A percentile compares a stretch with the other conserved stretches of the same genome.
Evolutionary conservation across 2,329 filamentous ascomycete genomes (phyloP).

Genomic region (Kalaharituber pfeilii): DNA sequence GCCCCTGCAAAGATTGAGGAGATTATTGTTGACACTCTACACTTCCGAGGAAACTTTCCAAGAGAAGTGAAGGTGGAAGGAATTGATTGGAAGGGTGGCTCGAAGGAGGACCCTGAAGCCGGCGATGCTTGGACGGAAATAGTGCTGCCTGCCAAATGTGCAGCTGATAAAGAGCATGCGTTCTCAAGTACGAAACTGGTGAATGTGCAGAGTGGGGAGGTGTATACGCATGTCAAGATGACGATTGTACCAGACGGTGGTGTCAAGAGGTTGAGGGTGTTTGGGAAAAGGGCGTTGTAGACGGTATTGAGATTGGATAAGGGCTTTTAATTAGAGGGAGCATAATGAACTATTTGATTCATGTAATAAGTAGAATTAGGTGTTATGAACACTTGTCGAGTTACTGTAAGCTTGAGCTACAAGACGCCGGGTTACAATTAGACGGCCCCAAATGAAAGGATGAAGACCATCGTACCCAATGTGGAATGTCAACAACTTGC

Average conservation of each 20-base stretch:
- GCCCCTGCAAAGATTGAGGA: conserved; percentile 46
- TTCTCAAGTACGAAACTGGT: conserved; percentile 32
- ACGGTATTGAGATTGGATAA: too few species aligned
- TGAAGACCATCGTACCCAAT: too few species aligned
- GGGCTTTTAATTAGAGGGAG: too few species aligned
- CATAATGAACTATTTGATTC: too few species aligned
- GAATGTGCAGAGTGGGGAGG: conserved; percentile 21
- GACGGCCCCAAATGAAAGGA: too few species aligned
- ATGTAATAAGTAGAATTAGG: too few species aligned
- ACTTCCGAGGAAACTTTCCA: conserved; percentile 71
- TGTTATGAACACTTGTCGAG: too few species aligned
- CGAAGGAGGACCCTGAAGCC: conserved; percentile 36
- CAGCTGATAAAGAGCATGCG: conserved; percentile 55
- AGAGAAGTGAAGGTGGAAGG: conserved; percentile 54
- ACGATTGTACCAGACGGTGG: conserved; percentile 88
- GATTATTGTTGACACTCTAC: conserved; percentile 61
- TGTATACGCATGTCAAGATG: conserved; percentile 72
- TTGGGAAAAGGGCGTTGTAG: conserved; percentile 49
- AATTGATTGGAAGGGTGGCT: conserved; percentile 27
- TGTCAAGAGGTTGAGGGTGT: conserved; percentile 68
- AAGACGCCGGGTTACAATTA: too few species aligned
- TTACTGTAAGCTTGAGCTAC: too few species aligned
- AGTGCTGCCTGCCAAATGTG: conserved; percentile 48
- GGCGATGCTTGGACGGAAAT: conserved; percentile 48
- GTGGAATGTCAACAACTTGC: too few species aligned